Evolutionary conservation across 495 filamentous ascomycete species (phyloP), one percentile per base, ranked within the genome.

Genomic region (Melanomma pulvis-pyrius): DNA sequence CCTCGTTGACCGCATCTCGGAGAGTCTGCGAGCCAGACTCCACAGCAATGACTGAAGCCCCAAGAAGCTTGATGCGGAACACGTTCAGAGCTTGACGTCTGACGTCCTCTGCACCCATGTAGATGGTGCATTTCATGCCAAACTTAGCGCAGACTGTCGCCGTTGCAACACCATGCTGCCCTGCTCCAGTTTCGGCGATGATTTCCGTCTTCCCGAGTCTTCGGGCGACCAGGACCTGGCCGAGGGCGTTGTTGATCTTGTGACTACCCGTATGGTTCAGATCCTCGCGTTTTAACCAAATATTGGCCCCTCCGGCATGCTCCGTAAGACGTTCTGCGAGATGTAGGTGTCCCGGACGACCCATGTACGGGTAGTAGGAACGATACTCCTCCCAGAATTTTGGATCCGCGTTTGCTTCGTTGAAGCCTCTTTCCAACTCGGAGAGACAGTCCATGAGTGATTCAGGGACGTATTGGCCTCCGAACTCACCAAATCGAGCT

Each of bases 381-480:
- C 90, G 88, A 79, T 92, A 99, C 76, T 98, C 96, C 71, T 96
- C 90, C 94, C 94, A 99, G 82, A 98, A 99, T 28, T 83, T 81
- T 7, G 92, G 89, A 73, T 98, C 93, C 53, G 92, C 86, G 69
- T 87, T 87, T 46, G 92, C 90, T 49, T 86, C 78, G 64, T 96
- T 85, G 81, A 99, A 99, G n/a, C 93, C 94, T 11, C 82, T 81
- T 75, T 98, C 93, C 15, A 99, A 86, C 78, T 99, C 87, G 0
- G 87, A 85, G 67, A 99, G 81, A 74, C 94, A 98, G 78, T 97
- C 93, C 92, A 98, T 98, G 29, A 99, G 83, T 7, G 92, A 92
- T 78, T 99, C 94, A 0, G 94, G 96, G 0, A 99, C 93, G 72
- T 98, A 99, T 76, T 98, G 94, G n/a, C 94, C 94, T 70, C 94